Evolutionary conservation across 768 basidiomycete genomes (phyloP).

Genomic region (Cystofilobasidium ferigula): DNA sequence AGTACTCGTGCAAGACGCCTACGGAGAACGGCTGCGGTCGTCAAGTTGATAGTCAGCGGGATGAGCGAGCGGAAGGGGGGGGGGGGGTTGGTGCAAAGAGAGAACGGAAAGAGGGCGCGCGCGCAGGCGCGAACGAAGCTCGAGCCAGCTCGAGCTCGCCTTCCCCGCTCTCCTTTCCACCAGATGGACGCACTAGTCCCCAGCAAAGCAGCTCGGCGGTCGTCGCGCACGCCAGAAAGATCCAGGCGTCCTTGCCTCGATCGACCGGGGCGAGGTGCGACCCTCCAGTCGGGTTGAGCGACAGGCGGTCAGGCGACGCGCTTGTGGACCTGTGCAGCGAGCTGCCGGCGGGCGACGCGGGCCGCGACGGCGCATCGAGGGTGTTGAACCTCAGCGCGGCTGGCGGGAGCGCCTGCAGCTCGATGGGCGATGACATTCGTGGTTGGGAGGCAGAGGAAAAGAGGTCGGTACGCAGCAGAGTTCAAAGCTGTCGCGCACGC

Average conservation of each 20-base stretch:
- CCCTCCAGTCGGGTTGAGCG: not conserved
- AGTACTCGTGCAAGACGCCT: not conserved
- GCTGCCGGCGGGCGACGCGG: not conserved
- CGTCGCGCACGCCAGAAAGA: not conserved
- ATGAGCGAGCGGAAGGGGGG: too few relatives aligned
- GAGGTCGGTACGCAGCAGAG: too few relatives aligned
- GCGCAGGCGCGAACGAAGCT: too few relatives aligned
- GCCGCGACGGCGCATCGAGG: too few relatives aligned
- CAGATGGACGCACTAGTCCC: too few relatives aligned
- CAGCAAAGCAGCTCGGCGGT: not conserved
- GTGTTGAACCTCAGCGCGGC: not conserved
- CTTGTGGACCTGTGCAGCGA: not conserved
- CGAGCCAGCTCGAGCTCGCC: too few relatives aligned
- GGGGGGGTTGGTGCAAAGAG: too few relatives aligned
- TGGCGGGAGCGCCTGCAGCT: not conserved
- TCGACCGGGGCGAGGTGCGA: conserved; percentile 4
- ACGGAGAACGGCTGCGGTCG: not conserved
- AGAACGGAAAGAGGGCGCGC: too few relatives aligned
- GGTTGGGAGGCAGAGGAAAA: too few relatives aligned
- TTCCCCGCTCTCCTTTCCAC: too few relatives aligned
- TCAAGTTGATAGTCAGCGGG: not conserved
- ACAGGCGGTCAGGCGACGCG: not conserved
- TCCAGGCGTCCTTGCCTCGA: not conserved
- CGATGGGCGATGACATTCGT: too few relatives aligned
- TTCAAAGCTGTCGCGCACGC: too few relatives aligned